Evolutionary conservation across 768 basidiomycete species (phyloP).

Genomic region (Cytidiella melzeri): DNA sequence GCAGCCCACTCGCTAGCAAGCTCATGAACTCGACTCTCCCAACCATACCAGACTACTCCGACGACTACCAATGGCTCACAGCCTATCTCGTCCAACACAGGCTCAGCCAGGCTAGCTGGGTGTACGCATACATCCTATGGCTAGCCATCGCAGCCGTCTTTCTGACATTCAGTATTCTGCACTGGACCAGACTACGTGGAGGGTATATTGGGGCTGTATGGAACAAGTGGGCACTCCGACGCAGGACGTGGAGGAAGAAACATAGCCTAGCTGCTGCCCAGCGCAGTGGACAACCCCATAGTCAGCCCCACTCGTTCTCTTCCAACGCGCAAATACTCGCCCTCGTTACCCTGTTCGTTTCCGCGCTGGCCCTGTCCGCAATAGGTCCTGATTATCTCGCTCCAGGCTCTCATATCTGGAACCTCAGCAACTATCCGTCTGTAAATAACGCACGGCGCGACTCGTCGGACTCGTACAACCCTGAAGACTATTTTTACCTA

Average conservation of each 20-base stretch:
- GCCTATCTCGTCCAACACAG: constrained; percentile 54
- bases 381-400: constrained; percentile 66
- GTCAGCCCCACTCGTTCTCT: constrained; percentile 43
- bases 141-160: constrained; percentile 39
- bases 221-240: constrained; percentile 52
- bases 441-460: constrained; percentile 8
- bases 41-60: constrained; percentile 35
- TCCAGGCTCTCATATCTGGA: constrained; percentile 42
- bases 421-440: constrained; percentile 24
- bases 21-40: constrained; percentile 31
- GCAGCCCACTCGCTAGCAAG: too few species aligned
- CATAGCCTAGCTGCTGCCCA: constrained; percentile 32
- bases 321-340: constrained; percentile 59
- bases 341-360: constrained; percentile 37
- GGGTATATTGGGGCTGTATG: constrained; percentile 46
- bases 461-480: background rate
- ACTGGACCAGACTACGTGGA: constrained; percentile 35
- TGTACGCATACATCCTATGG: constrained; percentile 58
- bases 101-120: constrained; percentile 43
- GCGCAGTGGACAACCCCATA: constrained; percentile 29
- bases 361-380: constrained; percentile 42
- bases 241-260: constrained; percentile 52
- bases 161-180: constrained; percentile 35
- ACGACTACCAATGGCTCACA: constrained; percentile 46
- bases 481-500: constrained; percentile 29